Evolutionary conservation across 2,329 filamentous ascomycete genomes (phyloP), one percentile per base, ranked within the genome.

Genomic region (Ascosphaera aggregata): DNA sequence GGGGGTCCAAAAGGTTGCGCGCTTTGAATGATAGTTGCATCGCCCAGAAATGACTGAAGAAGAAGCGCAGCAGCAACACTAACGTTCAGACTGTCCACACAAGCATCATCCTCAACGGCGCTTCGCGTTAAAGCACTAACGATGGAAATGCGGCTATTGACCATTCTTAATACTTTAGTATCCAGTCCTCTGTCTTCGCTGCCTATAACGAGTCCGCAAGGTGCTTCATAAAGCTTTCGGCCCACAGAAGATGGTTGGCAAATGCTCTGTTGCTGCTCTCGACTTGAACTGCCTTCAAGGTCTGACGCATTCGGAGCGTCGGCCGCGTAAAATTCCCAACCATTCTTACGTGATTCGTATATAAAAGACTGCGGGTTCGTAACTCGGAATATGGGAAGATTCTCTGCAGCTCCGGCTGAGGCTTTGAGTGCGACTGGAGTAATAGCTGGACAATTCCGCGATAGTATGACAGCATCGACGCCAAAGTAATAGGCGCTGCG

Each of bases 401-500:
- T 72, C 58, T 98, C 89, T 2, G 80, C 75, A 2, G 86, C 86
- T 5, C 89, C 89, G 0, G 82, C 76, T 1, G 85, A 84, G 0
- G 86, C 79, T 56, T 95, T 95, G 43, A 92, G 67, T 0, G 80
- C 75, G 7, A 85, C 70, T 0, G 82, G 68, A 5, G 76, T 79
- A 43, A 94, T 62, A 0, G 73, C 68, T 0, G 85, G 79, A 13
- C 77, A 80, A 48, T 73, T 76, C 42, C 72, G 70, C 2, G 81
- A 80, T 40, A 92, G 73, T 2, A 73, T 73, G 16, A 98, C 70
- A 3, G 80, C 85, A 40, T 85, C 80, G 4, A 81, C 76, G 17
- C 86, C 86, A n/a, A 95, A 69, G 55, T 89, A 95, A 50, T 81
- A 78, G 2, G 84, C 82, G 4, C 81, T 81, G 27, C 89, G 78